Percentiles rank a stretch among this genome's conserved stretches.
Conservation (phyloP, 208 protist genomes). For the Acanthamoeba triangularis region DNA sequence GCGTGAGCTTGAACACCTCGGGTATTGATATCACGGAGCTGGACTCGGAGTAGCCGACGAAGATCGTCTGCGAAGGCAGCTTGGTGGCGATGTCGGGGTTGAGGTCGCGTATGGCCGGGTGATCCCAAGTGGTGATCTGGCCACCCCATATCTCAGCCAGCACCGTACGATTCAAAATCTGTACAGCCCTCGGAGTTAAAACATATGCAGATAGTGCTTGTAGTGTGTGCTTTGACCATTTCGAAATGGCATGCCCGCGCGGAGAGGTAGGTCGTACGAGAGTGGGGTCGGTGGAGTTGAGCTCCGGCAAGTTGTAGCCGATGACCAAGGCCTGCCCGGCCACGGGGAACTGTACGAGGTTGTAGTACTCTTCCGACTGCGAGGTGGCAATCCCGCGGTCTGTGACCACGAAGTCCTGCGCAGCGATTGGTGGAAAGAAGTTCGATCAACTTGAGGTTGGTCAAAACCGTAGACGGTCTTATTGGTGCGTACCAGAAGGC, state of each 20-base stretch:
- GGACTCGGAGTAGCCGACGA: neutral
- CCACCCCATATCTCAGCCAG: slow-evolving; percentile 12
- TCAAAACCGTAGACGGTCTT: neutral
- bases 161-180: slow-evolving; percentile 25
- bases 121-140: neutral
- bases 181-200: neutral
- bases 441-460: neutral
- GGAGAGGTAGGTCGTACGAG: neutral
- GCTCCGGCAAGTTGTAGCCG: neutral
- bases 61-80: neutral
- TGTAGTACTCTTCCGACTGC: neutral
- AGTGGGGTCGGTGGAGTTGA: neutral
- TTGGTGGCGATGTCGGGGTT: neutral
- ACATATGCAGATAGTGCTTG: neutral
- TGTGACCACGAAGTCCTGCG: neutral
- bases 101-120: neutral
- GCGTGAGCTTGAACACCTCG: slow-evolving; percentile 7
- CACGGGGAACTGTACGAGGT: neutral
- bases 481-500: neutral
- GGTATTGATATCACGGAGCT: neutral
- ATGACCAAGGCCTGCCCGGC: slow-evolving; percentile 35
- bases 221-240: neutral
- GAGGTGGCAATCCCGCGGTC: neutral
- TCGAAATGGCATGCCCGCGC: neutral
- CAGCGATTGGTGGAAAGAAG: neutral